phyloP scores from a whole-genome alignment of 352 stramenopile species.

The Pythium sukuiense region DNA sequence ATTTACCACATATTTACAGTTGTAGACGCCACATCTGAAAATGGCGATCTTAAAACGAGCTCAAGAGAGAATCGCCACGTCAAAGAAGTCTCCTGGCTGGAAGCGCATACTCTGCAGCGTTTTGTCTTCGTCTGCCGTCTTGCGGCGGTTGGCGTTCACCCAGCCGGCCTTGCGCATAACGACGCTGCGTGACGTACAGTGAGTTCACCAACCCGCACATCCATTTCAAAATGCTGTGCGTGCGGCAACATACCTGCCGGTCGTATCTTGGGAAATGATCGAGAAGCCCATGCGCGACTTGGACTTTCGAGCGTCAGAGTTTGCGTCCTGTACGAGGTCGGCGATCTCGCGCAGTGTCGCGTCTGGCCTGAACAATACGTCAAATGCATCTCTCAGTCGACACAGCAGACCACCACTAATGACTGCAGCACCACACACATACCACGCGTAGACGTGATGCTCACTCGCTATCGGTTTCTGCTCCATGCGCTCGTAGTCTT shows the following conservation, averaged over 20 bases:
- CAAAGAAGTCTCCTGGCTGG: conserved; percentile 61
- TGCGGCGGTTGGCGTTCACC: conserved; percentile 52
- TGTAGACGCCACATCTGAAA: neutral
- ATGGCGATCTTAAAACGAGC: neutral
- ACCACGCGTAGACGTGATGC: conserved; percentile 79
- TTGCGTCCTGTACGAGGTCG: conserved; percentile 69
- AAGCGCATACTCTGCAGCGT: conserved; percentile 64
- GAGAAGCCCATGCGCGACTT: conserved; percentile 62
- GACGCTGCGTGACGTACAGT: conserved; percentile 28
- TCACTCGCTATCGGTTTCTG: conserved; percentile 56
- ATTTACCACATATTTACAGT: neutral
- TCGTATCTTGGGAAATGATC: conserved; percentile 52
- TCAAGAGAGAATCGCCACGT: conserved; percentile 40
- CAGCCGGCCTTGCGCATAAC: conserved; percentile 63
- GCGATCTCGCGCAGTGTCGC: conserved; percentile 69
- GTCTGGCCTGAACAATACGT: conserved; percentile 42
- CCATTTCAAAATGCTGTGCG: neutral
- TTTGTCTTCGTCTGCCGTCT: conserved; percentile 59
- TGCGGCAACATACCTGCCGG: conserved; percentile 36
- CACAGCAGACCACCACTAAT: too few relatives aligned
- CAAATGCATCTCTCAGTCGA: too few relatives aligned
- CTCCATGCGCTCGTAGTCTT: conserved; percentile 58
- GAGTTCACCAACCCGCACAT: neutral
- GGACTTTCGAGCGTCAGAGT: conserved; percentile 49
- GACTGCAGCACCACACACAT: neutral